phyloP scores from a whole-genome alignment of 208 protist species.

The Crithidia sp. region DNA sequence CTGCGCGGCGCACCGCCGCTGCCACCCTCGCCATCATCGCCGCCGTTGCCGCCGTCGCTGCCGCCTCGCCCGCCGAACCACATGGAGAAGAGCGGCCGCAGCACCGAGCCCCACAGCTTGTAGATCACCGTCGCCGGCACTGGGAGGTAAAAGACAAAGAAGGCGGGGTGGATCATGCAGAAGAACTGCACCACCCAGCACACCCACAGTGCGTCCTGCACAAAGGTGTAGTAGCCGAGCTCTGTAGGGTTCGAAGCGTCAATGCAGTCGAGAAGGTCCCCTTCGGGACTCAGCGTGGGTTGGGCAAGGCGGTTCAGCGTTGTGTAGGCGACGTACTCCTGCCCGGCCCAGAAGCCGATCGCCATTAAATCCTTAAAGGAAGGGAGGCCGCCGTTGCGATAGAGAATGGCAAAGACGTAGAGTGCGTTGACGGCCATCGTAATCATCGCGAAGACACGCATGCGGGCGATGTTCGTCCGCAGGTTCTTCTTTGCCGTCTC shows the following conservation, averaged over 20 bases:
- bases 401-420: conserved; percentile 61
- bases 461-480: conserved; percentile 66
- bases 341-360: conserved; percentile 78
- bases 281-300: conserved; percentile 48
- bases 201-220: conserved; percentile 89
- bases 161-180: conserved; percentile 70
- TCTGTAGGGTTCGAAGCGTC: conserved; percentile 81
- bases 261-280: conserved; percentile 73
- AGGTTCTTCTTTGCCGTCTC: conserved; percentile 88
- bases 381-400: conserved; percentile 65
- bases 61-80: conserved; percentile 18
- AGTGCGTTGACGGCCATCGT: conserved; percentile 68
- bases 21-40: background rate
- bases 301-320: conserved; percentile 62
- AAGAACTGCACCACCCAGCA: conserved; percentile 88
- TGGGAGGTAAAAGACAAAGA: conserved; percentile 87
- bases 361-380: conserved; percentile 56
- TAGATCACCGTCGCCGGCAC: conserved; percentile 77
- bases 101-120: conserved; percentile 62
- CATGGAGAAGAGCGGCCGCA: conserved; percentile 38
- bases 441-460: conserved; percentile 73
- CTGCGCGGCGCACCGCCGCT: conserved; percentile 30
- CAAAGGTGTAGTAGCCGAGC: conserved; percentile 80
- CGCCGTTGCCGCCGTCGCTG: conserved; percentile 16
- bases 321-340: conserved; percentile 70